Conservation (phyloP, 352 stramenopile species). For the Phytophthora europaea region DNA sequence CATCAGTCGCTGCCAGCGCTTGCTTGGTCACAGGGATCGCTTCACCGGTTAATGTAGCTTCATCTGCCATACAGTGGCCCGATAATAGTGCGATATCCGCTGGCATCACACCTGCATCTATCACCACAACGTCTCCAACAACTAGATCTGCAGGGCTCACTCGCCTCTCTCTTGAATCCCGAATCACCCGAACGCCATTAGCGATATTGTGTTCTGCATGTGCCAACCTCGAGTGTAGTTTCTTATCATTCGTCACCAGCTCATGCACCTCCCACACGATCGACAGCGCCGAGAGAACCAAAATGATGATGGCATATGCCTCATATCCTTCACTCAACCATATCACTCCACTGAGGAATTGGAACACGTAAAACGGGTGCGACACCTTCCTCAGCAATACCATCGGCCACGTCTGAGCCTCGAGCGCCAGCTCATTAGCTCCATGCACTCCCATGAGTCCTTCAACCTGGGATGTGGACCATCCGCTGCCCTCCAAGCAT, state of each 20-base stretch:
- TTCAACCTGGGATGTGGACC: constrained; percentile 39
- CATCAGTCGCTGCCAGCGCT: constrained; percentile 12
- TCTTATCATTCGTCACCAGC: constrained; percentile 69
- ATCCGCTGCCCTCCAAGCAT: constrained; percentile 37
- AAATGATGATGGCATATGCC: constrained; percentile 74
- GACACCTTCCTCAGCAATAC: constrained; percentile 77
- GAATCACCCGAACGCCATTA: constrained; percentile 64
- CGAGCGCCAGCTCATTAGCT: constrained; percentile 66
- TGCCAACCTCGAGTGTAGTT: constrained; percentile 65
- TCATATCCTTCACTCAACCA: constrained; percentile 79
- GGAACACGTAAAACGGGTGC: constrained; percentile 88
- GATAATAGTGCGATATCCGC: constrained; percentile 72
- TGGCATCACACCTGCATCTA: constrained; percentile 70
- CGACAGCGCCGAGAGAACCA: constrained; percentile 70
- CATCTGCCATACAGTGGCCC: constrained; percentile 77
- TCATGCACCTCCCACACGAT: constrained; percentile 79
- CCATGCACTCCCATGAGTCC: constrained; percentile 61
- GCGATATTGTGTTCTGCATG: constrained; percentile 66
- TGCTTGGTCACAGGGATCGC: constrained; percentile 86
- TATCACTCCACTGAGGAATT: constrained; percentile 70
- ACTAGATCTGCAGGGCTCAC: constrained; percentile 64
- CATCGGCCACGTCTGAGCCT: constrained; percentile 49
- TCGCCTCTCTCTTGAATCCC: constrained; percentile 54
- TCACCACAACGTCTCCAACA: constrained; percentile 73
- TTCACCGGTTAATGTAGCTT: constrained; percentile 84